Evolutionary conservation across 108 stramenopile genomes (phyloP), one percentile per base, ranked within the genome.

Genomic region (Cyclotella baltica): DNA sequence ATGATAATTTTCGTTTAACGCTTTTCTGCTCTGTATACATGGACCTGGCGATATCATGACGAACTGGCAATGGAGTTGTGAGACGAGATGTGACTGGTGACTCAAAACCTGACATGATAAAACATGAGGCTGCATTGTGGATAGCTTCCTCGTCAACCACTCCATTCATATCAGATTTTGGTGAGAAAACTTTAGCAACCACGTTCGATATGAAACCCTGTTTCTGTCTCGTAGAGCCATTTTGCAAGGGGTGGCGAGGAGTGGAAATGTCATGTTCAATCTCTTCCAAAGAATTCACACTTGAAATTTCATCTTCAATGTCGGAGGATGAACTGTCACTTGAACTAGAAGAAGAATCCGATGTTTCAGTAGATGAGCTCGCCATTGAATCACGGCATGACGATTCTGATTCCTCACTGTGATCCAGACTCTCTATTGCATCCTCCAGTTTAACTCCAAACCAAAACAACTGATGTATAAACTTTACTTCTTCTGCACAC

Each of bases 361-460:
- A 63, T 70, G n/a, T 63, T 5, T 50, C 51, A 34, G 56, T 61
- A 22, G 71, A 72, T 50, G 57, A 51, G 52, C 65, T 67, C 33
- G 4, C 29, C 38, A 40, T 23, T 34, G 70, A 70, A 36, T 47
- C 50, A 63, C 66, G 37, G 37, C 47, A 48, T 4, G 67, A 68
- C 28, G 30, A 67, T 51, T 56, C 16, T 9, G 76, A 55, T 51
- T 34, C 57, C 40, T 64, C 50, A 25, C 34, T 34, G 33, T 69
- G 29, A n/a, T 72, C 72, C 27, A 58, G 48, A 25, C n/a, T 56
- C 31, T 78, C 47, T 28, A 75, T 83, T 28, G 79, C 82, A 77
- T 84, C 83, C 70, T 86, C 86, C 43, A 86, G 55, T 58, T 86
- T 86, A 23, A 86, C 77, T 18, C 82, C 80, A 55, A 80, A 86